phyloP scores from a whole-genome alignment of 164 flowering plant species.

The Vitis cinerea region DNA sequence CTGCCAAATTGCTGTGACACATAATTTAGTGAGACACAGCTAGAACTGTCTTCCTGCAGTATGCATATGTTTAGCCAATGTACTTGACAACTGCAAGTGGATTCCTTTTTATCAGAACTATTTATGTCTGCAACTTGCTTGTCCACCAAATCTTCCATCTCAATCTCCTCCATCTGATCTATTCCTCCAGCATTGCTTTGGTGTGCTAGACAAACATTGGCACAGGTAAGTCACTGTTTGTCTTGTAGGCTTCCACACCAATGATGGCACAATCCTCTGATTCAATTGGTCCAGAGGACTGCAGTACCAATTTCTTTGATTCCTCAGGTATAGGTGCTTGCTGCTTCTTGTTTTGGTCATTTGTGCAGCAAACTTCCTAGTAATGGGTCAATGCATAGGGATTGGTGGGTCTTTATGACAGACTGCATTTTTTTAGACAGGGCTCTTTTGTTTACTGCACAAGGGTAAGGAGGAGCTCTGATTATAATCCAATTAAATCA shows the following conservation, averaged over 20 bases:
- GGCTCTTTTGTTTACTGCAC: constrained; percentile 53
- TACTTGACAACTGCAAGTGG: constrained; percentile 83
- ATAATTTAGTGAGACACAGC: constrained; percentile 60
- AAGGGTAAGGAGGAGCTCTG: constrained; percentile 55
- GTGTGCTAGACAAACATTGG: constrained; percentile 72
- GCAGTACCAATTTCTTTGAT: constrained; percentile 24
- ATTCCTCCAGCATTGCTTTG: constrained; percentile 74
- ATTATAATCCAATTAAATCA: constrained; percentile 43
- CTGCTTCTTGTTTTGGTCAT: constrained; percentile 44
- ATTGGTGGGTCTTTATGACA: constrained; percentile 38
- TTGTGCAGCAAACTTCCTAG: constrained; percentile 84
- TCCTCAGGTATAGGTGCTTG: constrained; percentile 27
- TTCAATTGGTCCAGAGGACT: constrained; percentile 15
- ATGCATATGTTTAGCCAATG: constrained; percentile 62
- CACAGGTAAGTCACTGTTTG: constrained; percentile 26
- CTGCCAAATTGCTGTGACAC: constrained; percentile 65
- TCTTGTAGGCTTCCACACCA: constrained; percentile 47
- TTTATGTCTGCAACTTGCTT: constrained; percentile 67
- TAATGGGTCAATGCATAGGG: constrained; percentile 66
- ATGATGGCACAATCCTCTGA: constrained; percentile 39
- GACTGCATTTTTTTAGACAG: constrained; percentile 45
- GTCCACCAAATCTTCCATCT: constrained; percentile 66
- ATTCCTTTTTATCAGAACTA: constrained; percentile 47
- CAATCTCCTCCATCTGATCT: constrained; percentile 79
- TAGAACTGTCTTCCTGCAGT: constrained; percentile 48